phyloP scores from a whole-genome alignment of 139 green algal species.

The Medakamo hakoo region DNA sequence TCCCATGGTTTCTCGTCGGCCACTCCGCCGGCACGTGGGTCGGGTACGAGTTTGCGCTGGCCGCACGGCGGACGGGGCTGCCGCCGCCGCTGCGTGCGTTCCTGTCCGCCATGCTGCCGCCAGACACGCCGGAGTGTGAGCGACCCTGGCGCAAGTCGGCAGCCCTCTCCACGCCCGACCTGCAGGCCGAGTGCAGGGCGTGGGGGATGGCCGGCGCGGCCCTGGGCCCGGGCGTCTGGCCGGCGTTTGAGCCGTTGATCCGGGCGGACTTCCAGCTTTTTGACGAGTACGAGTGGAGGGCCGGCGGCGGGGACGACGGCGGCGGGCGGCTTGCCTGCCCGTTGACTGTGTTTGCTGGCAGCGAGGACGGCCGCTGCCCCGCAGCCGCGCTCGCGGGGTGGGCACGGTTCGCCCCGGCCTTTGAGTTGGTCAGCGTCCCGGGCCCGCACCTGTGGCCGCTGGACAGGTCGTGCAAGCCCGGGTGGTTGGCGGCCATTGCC shows the following conservation, averaged over 20 bases:
- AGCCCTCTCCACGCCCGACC: conserved; percentile 24
- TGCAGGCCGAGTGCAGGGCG: conserved; percentile 53
- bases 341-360: conserved; percentile 36
- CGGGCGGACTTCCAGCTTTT: conserved; percentile 66
- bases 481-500: conserved; percentile 30
- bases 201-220: conserved; percentile 69
- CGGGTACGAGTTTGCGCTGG: conserved; percentile 52
- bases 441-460: conserved; percentile 63
- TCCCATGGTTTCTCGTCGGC: conserved; percentile 15
- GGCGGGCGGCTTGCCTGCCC: conserved; percentile 23
- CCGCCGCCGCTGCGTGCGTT: conserved; percentile 38
- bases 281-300: conserved; percentile 45
- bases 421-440: conserved; percentile 24
- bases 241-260: conserved; percentile 40
- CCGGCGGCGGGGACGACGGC: conserved; percentile 6
- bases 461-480: conserved; percentile 30
- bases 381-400: conserved; percentile 12
- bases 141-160: conserved; percentile 59
- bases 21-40: conserved; percentile 70
- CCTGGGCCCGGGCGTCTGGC: conserved; percentile 52
- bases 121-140: conserved; percentile 32
- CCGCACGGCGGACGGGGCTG: conserved; percentile 20
- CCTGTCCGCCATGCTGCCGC: conserved; percentile 65
- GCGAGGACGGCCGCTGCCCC: conserved; percentile 18
- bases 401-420: conserved; percentile 25